These are phyloP conservation scores for Lepidium africanum DNA, from an alignment of 345 rosid genomes.

Conservation along the genomic window DNA sequence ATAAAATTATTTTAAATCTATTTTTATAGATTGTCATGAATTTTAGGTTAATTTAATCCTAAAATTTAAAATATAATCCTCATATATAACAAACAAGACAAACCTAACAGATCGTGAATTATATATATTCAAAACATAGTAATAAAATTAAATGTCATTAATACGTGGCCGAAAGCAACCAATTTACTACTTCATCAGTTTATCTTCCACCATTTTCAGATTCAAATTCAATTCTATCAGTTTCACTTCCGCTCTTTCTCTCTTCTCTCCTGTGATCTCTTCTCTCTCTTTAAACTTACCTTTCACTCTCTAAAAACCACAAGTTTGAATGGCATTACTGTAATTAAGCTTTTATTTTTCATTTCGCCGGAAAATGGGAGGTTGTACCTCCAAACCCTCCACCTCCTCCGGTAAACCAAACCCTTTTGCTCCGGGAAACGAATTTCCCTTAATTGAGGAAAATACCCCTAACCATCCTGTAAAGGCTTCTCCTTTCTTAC, in stretches of 20 bases:
- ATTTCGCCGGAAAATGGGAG: constrained; percentile 48
- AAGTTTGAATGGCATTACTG: constrained; percentile 5
- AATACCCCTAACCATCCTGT: constrained; percentile 10
- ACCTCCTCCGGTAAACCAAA: constrained; percentile 40
- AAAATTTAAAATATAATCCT: too few species aligned
- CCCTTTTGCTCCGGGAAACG: constrained; percentile 51
- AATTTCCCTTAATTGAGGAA: constrained; percentile 22
- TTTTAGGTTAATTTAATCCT: too few species aligned
- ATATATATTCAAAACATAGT: not conserved
- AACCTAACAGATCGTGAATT: not conserved
- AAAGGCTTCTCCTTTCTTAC: constrained; percentile 44
- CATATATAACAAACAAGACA: not conserved
- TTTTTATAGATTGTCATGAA: too few species aligned
- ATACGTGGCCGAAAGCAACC: constrained; percentile 19
- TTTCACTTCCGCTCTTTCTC: not conserved
- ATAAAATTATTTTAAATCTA: too few species aligned
- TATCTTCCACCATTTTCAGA: constrained; percentile 14
- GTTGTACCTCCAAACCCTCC: constrained; percentile 62
- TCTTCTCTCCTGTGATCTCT: constrained; percentile 1
- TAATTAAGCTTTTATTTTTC: not conserved
- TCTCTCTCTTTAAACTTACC: not conserved
- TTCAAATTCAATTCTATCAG: constrained; percentile 20
- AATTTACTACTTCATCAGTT: constrained; percentile 3
- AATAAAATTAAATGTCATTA: constrained; percentile 5
- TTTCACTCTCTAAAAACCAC: not conserved